Evolutionary conservation across 106 monocot genomes (phyloP).

Genomic region (Dioscorea zingiberensis): DNA sequence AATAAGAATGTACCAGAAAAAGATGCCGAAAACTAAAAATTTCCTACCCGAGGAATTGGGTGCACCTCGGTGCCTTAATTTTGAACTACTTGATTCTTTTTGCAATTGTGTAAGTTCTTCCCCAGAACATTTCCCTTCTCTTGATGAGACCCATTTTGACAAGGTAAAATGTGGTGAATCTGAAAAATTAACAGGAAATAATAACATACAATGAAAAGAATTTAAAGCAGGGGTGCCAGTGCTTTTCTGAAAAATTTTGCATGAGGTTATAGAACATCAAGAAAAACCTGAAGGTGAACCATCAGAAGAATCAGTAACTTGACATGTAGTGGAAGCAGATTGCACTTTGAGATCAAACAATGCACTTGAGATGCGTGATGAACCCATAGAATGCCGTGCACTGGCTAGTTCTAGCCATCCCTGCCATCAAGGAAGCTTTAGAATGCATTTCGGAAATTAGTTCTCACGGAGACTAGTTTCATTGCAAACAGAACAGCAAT

Average conservation of each 20-base stretch:
- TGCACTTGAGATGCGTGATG: slow-evolving; percentile 57
- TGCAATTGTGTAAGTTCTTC: background rate
- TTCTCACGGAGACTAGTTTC: too few species aligned
- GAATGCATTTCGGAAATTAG: too few species aligned
- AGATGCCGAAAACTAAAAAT: background rate
- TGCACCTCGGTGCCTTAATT: background rate
- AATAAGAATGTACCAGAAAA: background rate
- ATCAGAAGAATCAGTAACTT: slow-evolving; percentile 23
- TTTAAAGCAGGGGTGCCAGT: background rate
- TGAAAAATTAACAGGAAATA: background rate
- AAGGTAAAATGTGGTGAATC: background rate
- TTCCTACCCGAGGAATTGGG: background rate
- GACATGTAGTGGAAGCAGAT: slow-evolving; percentile 50
- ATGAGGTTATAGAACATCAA: background rate
- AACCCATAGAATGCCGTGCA: slow-evolving; percentile 89
- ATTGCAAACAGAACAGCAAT: too few species aligned
- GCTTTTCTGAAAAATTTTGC: background rate
- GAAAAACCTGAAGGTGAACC: slow-evolving; percentile 20
- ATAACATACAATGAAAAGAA: background rate
- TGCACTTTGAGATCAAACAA: slow-evolving; percentile 64
- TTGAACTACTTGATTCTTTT: background rate
- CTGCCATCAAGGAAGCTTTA: slow-evolving; percentile 18
- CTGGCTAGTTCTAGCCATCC: slow-evolving; percentile 91
- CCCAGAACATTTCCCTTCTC: background rate
- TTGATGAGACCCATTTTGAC: background rate